phyloP scores from a whole-genome alignment of 169 alveolate genomes.

The Eimeria maxima region DNA sequence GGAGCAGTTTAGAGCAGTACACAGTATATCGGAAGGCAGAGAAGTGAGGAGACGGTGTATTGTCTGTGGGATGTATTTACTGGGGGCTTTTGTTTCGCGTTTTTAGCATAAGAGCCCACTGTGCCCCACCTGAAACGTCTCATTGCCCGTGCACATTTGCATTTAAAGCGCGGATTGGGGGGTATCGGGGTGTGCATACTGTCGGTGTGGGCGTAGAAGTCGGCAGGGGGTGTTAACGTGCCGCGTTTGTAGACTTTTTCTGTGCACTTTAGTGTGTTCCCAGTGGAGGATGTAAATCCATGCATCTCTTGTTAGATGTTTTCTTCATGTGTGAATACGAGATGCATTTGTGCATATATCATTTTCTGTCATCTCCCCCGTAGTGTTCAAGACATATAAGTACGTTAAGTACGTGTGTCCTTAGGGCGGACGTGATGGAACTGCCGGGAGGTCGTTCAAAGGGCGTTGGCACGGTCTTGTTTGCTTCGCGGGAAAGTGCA shows the following conservation, averaged over 20 bases:
- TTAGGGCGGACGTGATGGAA: constrained; percentile 83
- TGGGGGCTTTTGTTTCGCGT: too few relatives aligned
- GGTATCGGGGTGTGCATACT: background rate
- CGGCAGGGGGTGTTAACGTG: too few relatives aligned
- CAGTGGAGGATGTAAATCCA: background rate
- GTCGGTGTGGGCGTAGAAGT: too few relatives aligned
- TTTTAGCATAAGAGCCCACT: too few relatives aligned
- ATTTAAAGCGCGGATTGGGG: background rate
- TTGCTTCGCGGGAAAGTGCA: constrained; percentile 81
- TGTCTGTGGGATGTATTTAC: too few relatives aligned
- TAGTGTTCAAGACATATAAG: background rate
- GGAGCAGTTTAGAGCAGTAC: background rate
- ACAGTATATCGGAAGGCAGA: too few relatives aligned
- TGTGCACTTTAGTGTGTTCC: background rate
- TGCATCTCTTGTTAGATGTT: background rate
- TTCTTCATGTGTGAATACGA: background rate
- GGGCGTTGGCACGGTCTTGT: constrained; percentile 84
- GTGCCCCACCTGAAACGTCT: too few relatives aligned
- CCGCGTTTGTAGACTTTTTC: background rate
- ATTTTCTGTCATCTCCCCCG: background rate
- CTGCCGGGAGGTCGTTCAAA: constrained; percentile 84
- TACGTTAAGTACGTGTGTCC: background rate
- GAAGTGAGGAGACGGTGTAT: background rate
- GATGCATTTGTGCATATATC: background rate
- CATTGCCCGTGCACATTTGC: too few relatives aligned